Evolutionary conservation across 495 filamentous ascomycete species (phyloP), one percentile per base, ranked within the genome.

Genomic region (Neurospora sp.): DNA sequence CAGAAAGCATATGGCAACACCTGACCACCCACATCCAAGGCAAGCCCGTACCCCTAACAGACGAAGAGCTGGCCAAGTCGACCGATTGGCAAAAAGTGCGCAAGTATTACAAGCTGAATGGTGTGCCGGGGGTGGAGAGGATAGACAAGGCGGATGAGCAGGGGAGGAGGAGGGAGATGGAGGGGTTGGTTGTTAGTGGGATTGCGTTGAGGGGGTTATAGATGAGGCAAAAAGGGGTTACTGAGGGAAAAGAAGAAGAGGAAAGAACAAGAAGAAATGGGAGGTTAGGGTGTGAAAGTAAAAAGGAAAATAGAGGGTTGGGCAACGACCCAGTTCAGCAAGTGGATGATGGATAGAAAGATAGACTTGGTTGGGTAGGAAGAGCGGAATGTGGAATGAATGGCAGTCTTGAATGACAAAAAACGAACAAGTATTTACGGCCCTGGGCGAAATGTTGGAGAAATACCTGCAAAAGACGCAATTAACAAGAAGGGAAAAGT

Each of bases 41-140:
- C 14, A 85, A 79, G 1, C 78, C 85, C 9, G 82, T 90, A 0
- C 81, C 86, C 0, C 89, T 97, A 73, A 85, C 89, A 14, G 91
- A 97, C 75, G 87, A 83, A 39, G 83, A 81, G 31, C 73, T 97
- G 3, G 79, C 81, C 1, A 76, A 78, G 27, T 79, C 89, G 42
- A 87, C 88, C 2, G 93, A 98, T 81, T 79, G 91, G 77, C 81
- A 78, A 35, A 91, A 89, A 74, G 88, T 98, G 40, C 88, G 87
- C 79, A 97, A 95, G 82, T 86, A 91, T 40, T 98, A 98, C 79
- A 94, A 94, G 78, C 78, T 98, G 53, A 90, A 90, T 68, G 83
- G 83, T 16, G 75, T 85, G 66, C 81, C 84, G 41, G 84, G 83
- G 53, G 76, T 84, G 1, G 81, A 82, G 37, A 75, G 71, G 40